Evolutionary conservation across 2,329 filamentous ascomycete species (phyloP).

Genomic region (Pezicula neosporulosa): DNA sequence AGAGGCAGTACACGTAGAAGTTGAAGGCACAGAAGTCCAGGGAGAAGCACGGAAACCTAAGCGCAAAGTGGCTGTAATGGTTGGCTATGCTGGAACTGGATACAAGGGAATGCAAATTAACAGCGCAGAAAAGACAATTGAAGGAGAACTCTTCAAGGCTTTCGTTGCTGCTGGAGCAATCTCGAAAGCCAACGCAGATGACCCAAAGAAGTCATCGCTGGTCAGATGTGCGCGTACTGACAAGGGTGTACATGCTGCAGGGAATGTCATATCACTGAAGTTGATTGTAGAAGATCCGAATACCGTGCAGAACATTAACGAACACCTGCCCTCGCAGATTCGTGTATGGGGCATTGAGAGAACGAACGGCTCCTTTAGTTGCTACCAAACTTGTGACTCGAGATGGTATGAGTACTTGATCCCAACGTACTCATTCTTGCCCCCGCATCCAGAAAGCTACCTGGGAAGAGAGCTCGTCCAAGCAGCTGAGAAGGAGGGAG

Average conservation of each 20-base stretch:
- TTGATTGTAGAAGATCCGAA: conserved; percentile 90
- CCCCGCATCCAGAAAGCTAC: conserved; percentile 85
- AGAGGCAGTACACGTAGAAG: conserved; percentile 38
- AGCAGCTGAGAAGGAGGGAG: conserved; percentile 68
- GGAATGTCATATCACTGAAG: conserved; percentile 93
- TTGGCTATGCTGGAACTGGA: conserved; percentile 93
- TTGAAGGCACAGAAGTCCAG: conserved; percentile 78
- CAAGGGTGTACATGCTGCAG: conserved; percentile 95
- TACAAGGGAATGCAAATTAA: conserved; percentile 98
- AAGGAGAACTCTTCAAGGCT: conserved; percentile 89
- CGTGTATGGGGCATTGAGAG: conserved; percentile 91
- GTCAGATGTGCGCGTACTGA: conserved; percentile 94
- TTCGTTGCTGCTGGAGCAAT: conserved; percentile 91
- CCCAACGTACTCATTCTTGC: conserved; percentile 87
- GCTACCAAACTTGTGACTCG: conserved; percentile 92
- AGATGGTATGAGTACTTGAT: conserved; percentile 97
- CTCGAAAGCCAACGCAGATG: conserved; percentile 93
- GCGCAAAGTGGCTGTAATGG: conserved; percentile 91
- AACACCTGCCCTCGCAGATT: conserved; percentile 80
- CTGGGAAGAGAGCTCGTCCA: conserved; percentile 81
- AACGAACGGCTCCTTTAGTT: conserved; percentile 88
- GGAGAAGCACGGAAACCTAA: conserved; percentile 86
- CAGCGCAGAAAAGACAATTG: conserved; percentile 82
- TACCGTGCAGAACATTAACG: conserved; percentile 88
- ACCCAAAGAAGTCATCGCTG: conserved; percentile 93